Base-by-base conservation (phyloP, 345 rosid genomes). In the Chamaenerion angustifolium region DNA sequence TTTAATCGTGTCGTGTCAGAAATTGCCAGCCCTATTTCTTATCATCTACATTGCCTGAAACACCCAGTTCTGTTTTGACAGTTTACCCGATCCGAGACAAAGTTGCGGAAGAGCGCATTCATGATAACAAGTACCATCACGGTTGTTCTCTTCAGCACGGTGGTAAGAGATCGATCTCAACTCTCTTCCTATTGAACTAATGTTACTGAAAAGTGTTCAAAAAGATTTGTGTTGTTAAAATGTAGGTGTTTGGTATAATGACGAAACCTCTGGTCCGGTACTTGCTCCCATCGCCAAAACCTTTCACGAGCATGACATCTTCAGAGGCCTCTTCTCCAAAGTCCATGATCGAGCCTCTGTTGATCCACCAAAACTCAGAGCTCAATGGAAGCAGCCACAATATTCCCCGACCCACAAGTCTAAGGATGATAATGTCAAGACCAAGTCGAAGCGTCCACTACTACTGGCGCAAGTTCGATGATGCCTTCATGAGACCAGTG, bases 51-150 rank as follows among this genome's bases (percentile, higher is more conserved):
- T 21, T 4, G 3, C 25, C 25, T 21, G 4, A 21, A 4, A 21
- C 4, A 15, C 48, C 19, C 18, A 16, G 17, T 44, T 23, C 43
- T 58, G 5, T 64, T 52, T 43, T 46, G 48, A 78, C 82, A 87
- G 95, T 87, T 92, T 27, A 80, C 87, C 42, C 69, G 65, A 50
- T 72, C 69, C 27, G 87, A 82, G 46, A 76, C 87, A n/a, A 68
- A 74, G 56, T 16, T 74, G 48, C 76, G 69, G 14, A 90, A 74
- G 45, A 80, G 83, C 53, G 95, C 96, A 21, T 69, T 87, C 51
- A 80, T 92, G 95, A 84, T 92, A 69, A 87, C 98, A 54, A 92
- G 98, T 63, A 87, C 96, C 19, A 87, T 92, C 49, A 84, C 96
- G 0, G 83, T 87, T 17, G 98, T 92, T 62, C 95, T 87, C 12